Evolutionary conservation across 148 eudicot species (phyloP), one percentile per base, ranked within the genome.

Genomic region (Salicornia ramosissima): DNA sequence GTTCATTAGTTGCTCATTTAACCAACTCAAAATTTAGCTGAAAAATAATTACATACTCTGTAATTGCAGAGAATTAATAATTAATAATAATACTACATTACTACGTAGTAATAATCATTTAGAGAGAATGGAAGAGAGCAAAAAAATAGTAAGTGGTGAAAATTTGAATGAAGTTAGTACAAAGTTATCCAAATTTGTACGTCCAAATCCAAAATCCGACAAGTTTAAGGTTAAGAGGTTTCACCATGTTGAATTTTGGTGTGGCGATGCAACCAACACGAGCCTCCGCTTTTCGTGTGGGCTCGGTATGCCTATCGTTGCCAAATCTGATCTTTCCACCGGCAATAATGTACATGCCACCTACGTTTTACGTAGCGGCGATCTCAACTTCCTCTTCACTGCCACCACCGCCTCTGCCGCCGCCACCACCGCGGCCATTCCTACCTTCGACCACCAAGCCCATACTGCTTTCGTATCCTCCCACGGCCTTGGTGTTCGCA

Each of bases 211-310:
- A 0, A 71, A 53, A 30, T 82, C 97, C 2, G 96, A 92, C 77
- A 75, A 65, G 1, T 90, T 90, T 84, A 15, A 64, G 0, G 91
- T 88, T 10, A 80, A 51, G 31, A 77, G 82, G 3, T 92, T 90
- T 87, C 96, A 92, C 80, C 96, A 92, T 75, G 29, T 92, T 3
- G 96, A 92, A 64, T 92, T 92, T 78, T 92, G 86, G 86, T 86
- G 84, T 51, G 81, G 82, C 59, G 98, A 92, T 68, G 98, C 98
- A 63, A 86, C 91, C 74, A 92, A 86, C 81, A 45, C 74, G 54
- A 77, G 90, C 65, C 85, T 80, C 54, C 90, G 91, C 58, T 92
- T 92, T 74, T 90, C 94, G 0, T 77, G 84, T 84, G 96, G 91
- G 26, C 84, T 92, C 21, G 98, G 98, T 55, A 80, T 92, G 88